Conservation (phyloP, 495 filamentous ascomycete species). For the Hypoxylon lienhwacheense region DNA sequence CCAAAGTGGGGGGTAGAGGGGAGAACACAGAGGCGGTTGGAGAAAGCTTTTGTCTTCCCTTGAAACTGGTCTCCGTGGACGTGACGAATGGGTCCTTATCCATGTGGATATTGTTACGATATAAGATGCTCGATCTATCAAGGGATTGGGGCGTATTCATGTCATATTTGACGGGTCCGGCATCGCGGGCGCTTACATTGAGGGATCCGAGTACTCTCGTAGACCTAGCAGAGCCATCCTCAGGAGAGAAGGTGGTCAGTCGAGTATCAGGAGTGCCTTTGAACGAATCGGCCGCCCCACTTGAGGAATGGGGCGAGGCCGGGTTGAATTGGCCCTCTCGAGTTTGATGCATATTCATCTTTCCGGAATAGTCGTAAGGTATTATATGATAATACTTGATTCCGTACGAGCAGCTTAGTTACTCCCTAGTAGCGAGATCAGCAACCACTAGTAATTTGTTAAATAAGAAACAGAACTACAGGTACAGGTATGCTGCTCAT, state of each 20-base stretch:
- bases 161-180: constrained; percentile 23
- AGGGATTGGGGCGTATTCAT: constrained; percentile 19
- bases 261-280: constrained; percentile 65
- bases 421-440: too few relatives aligned
- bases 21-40: constrained; percentile 53
- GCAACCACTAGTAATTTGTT: too few relatives aligned
- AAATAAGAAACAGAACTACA: too few relatives aligned
- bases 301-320: constrained; percentile 61
- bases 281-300: constrained; percentile 55
- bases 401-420: too few relatives aligned
- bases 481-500: too few relatives aligned
- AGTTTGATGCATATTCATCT: constrained; percentile 35
- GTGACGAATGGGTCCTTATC: constrained; percentile 52
- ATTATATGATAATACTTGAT: too few relatives aligned
- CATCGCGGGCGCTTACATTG: constrained; percentile 23
- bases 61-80: constrained; percentile 27
- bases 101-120: constrained; percentile 13
- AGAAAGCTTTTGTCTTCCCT: constrained; percentile 49
- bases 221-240: constrained; percentile 50
- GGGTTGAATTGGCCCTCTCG: constrained; percentile 47
- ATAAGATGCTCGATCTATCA: constrained; percentile 21
- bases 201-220: constrained; percentile 36
- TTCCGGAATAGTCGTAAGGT: constrained; percentile 5
- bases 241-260: constrained; percentile 65
- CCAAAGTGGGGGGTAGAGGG: constrained; percentile 40